Conservation (phyloP, 345 rosid genomes). For the Eucalyptus cladocalyx region DNA sequence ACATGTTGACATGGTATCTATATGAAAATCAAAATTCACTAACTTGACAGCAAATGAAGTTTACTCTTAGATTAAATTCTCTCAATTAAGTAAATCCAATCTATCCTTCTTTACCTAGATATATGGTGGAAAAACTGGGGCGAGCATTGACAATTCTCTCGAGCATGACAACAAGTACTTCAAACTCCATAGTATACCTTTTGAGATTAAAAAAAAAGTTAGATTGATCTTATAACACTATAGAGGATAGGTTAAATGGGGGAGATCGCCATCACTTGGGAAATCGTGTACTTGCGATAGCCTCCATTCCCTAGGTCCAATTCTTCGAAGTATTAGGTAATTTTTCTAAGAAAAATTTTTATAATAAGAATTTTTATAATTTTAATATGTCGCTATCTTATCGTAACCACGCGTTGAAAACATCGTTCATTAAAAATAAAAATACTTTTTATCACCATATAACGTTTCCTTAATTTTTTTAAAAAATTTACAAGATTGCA, state of each 20-base stretch:
- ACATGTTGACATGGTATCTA: background rate
- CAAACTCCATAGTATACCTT: background rate
- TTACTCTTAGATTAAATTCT: background rate
- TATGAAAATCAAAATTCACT: background rate
- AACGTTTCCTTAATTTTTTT: too few species aligned
- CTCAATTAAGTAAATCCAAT: background rate
- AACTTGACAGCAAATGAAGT: background rate
- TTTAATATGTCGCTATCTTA: too few species aligned
- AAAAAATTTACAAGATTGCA: background rate
- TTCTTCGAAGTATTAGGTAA: too few species aligned
- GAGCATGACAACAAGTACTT: background rate
- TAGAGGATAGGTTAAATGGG: background rate
- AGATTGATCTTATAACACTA: background rate
- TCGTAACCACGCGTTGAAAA: too few species aligned
- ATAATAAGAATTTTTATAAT: too few species aligned
- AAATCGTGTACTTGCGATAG: background rate
- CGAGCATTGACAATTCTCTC: background rate
- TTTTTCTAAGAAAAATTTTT: too few species aligned
- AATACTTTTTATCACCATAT: too few species aligned
- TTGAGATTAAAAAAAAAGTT: fast-evolving
- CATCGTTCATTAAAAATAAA: too few species aligned
- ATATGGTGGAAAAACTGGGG: fast-evolving
- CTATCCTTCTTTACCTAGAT: background rate
- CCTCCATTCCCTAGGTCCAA: too few species aligned
- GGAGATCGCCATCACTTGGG: background rate